Conservation (phyloP, 2,329 filamentous ascomycete species). For the Knoxdaviesia proteae region DNA sequence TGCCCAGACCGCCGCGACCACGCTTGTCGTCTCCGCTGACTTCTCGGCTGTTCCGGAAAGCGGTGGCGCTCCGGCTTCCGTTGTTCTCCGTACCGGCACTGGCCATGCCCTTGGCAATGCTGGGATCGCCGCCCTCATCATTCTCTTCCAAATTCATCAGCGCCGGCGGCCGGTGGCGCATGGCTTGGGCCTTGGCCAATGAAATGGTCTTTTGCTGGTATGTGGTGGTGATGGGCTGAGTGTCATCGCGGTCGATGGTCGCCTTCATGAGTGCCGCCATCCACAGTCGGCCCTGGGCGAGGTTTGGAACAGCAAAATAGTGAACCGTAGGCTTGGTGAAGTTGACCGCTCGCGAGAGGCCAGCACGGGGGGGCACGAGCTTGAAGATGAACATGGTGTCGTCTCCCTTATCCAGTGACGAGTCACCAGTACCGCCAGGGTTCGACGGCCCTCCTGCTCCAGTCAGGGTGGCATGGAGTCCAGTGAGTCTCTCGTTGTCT, state of each 20-base stretch:
- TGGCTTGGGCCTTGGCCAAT: constrained; percentile 65
- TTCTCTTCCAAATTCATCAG: constrained; percentile 49
- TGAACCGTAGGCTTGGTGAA: constrained; percentile 96
- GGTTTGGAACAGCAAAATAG: constrained; percentile 87
- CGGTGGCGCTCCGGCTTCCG: constrained; percentile 4
- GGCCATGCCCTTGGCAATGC: constrained; percentile 1
- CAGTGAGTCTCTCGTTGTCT: constrained; percentile 75
- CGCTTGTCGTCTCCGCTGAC: too few relatives aligned
- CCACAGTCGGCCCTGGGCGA: constrained; percentile 78
- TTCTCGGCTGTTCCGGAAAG: too few relatives aligned
- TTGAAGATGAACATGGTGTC: constrained; percentile 94
- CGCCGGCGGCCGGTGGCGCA: constrained; percentile 77
- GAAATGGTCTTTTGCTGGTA: constrained; percentile 97
- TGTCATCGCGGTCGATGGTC: constrained; percentile 82
- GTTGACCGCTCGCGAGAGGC: constrained; percentile 75
- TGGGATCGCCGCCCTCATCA: constrained; percentile 5
- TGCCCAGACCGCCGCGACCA: constrained; percentile 12
- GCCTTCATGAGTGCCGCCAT: constrained; percentile 99
- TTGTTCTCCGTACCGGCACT: constrained; percentile 6
- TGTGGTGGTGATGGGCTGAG: constrained; percentile 62
- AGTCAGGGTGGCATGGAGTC: constrained; percentile 78
- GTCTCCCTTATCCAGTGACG: constrained; percentile 22
- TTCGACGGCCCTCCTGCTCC: constrained; percentile 50
- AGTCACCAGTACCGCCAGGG: constrained; percentile 12
- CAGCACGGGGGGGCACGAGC: constrained; percentile 72